Percentiles rank a stretch among this genome's conserved stretches.
Conservation (phyloP, 495 filamentous ascomycete species). For the Penicillium herquei region DNA sequence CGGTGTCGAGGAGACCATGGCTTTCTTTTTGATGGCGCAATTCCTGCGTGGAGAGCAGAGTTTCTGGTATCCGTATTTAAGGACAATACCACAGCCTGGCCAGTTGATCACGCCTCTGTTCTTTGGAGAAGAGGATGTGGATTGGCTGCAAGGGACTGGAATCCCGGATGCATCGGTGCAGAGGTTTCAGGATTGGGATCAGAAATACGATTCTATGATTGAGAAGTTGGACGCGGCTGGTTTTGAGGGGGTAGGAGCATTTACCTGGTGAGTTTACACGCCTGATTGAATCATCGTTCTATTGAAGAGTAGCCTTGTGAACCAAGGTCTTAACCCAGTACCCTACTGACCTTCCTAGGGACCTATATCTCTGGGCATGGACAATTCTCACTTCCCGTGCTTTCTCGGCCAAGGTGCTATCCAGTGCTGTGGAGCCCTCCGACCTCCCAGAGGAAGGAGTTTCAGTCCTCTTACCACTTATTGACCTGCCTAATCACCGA, state of each 20-base stretch:
- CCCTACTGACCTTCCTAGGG: constrained; percentile 41
- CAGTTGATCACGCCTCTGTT: constrained; percentile 57
- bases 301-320: background rate
- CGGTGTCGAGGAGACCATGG: constrained; percentile 36
- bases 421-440: constrained; percentile 32
- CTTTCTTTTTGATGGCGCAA: constrained; percentile 60
- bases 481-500: constrained; percentile 62
- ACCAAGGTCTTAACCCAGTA: background rate
- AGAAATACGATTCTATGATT: constrained; percentile 48
- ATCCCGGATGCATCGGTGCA: constrained; percentile 47
- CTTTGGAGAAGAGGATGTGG: constrained; percentile 55
- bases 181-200: constrained; percentile 42
- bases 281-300: too few species aligned
- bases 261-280: constrained; percentile 41
- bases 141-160: constrained; percentile 60
- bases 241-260: constrained; percentile 31
- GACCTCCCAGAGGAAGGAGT: constrained; percentile 37
- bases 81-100: constrained; percentile 52
- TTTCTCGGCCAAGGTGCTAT: constrained; percentile 47
- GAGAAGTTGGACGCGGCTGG: constrained; percentile 34
- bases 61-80: constrained; percentile 64
- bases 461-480: constrained; percentile 58
- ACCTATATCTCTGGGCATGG: constrained; percentile 63
- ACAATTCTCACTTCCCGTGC: constrained; percentile 61
- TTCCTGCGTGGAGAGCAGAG: constrained; percentile 45